Evolutionary conservation across 2,329 filamentous ascomycete species (phyloP).

Genomic region (Pseudopyricularia javanii): DNA sequence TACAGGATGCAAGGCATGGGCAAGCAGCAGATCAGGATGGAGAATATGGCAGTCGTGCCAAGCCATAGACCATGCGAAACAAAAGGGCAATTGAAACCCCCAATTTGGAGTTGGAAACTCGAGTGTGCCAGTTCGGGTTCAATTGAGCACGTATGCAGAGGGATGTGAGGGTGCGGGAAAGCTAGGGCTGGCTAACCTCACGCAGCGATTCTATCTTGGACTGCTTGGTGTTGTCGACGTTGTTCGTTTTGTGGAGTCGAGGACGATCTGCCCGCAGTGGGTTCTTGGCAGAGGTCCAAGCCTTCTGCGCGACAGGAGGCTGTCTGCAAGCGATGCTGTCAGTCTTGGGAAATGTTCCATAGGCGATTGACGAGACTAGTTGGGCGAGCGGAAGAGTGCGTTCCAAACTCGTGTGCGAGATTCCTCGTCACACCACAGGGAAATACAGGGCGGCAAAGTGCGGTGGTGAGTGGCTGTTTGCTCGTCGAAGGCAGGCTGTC

Average conservation of each 20-base stretch:
- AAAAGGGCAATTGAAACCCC: no score
- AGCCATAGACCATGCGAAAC: no score
- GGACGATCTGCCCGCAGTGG: slow-evolving; percentile 14
- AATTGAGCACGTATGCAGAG: not conserved
- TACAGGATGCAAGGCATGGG: not conserved
- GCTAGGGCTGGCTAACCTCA: slow-evolving; percentile 14
- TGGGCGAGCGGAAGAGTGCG: not conserved
- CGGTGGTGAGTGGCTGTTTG: slow-evolving; percentile 1
- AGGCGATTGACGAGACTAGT: not conserved
- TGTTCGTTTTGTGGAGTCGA: slow-evolving; percentile 11
- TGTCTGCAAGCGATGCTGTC: slow-evolving; percentile 10
- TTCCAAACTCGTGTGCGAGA: not conserved
- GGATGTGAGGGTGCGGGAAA: not conserved
- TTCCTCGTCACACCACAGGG: not conserved
- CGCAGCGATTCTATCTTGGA: slow-evolving; percentile 14
- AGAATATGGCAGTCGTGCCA: no score
- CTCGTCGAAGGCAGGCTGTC: slow-evolving; percentile 6
- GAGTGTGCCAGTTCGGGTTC: not conserved
- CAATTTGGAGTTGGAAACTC: no score
- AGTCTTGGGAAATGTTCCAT: not conserved
- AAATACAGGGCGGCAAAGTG: slow-evolving; percentile 3
- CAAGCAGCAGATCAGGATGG: no score
- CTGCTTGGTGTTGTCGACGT: slow-evolving; percentile 11
- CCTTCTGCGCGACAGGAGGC: slow-evolving; percentile 16
- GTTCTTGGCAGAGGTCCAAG: slow-evolving; percentile 18